Evolutionary conservation across 345 rosid genomes (phyloP).

Genomic region (Erysimum cheiranthoides): DNA sequence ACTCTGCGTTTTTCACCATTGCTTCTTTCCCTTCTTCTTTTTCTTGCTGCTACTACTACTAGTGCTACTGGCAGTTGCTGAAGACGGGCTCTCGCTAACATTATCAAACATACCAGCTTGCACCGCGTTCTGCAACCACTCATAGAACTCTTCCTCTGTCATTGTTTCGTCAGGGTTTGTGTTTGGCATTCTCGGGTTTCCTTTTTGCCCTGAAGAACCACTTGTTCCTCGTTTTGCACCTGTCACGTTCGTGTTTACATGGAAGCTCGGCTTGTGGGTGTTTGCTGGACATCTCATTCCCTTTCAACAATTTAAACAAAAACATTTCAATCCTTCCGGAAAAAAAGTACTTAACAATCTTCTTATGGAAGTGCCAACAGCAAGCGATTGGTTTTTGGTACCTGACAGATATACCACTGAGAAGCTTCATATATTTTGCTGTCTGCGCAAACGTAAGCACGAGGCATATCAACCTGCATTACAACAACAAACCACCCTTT

Average conservation of each 20-base stretch:
- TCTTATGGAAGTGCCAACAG: slow-evolving; percentile 7
- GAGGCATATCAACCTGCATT: slow-evolving; percentile 78
- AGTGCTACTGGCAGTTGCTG: slow-evolving; percentile 47
- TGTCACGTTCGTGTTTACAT: slow-evolving; percentile 79
- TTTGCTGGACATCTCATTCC: slow-evolving; percentile 96
- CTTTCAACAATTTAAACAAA: slow-evolving; percentile 52
- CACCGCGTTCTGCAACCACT: slow-evolving; percentile 91
- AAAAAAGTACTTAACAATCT: not conserved
- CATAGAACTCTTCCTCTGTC: slow-evolving; percentile 85
- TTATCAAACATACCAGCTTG: slow-evolving; percentile 80
- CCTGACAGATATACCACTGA: slow-evolving; percentile 98
- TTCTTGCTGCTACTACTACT: slow-evolving; percentile 57
- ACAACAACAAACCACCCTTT: slow-evolving; percentile 37
- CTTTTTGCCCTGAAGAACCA: slow-evolving; percentile 61
- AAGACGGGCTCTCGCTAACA: slow-evolving; percentile 49
- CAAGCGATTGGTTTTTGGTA: slow-evolving; percentile 36
- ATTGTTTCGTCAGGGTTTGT: slow-evolving; percentile 77
- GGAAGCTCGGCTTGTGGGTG: slow-evolving; percentile 97
- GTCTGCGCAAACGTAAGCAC: slow-evolving; percentile 89
- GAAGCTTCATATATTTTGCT: slow-evolving; percentile 89
- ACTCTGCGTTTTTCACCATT: slow-evolving; percentile 52
- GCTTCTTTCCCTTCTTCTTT: slow-evolving; percentile 85
- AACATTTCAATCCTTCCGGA: slow-evolving; percentile 27
- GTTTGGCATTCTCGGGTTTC: slow-evolving; percentile 56
- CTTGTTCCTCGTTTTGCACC: slow-evolving; percentile 66